phyloP scores from a whole-genome alignment of 108 stramenopile genomes.

The Cyclotella atomus region DNA sequence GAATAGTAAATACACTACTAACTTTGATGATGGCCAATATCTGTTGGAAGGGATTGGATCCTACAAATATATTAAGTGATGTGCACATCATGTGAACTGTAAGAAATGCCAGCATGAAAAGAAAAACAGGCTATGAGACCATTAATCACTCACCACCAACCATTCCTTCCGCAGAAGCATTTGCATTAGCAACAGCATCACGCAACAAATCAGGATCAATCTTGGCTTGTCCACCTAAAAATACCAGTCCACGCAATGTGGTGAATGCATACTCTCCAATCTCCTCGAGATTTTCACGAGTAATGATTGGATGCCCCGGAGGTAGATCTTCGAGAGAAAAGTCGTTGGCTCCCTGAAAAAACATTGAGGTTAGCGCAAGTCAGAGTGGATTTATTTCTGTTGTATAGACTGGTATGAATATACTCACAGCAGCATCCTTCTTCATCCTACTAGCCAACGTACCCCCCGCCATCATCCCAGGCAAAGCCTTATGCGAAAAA shows the following conservation, averaged over 20 bases:
- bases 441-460: slow-evolving; percentile 53
- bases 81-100: neutral
- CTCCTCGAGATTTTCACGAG: slow-evolving; percentile 80
- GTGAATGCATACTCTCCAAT: slow-evolving; percentile 90
- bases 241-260: slow-evolving; percentile 72
- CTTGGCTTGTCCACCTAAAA: slow-evolving; percentile 85
- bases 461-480: slow-evolving; percentile 31
- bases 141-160: slow-evolving; percentile 49
- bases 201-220: slow-evolving; percentile 76
- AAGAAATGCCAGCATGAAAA: neutral
- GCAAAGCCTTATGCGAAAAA: slow-evolving; percentile 76
- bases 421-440: slow-evolving; percentile 48
- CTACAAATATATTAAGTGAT: slow-evolving; percentile 12
- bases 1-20: neutral
- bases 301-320: slow-evolving; percentile 90
- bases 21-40: slow-evolving; percentile 78
- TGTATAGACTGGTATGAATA: too few species aligned
- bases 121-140: neutral
- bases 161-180: slow-evolving; percentile 30
- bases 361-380: too few species aligned
- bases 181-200: slow-evolving; percentile 51
- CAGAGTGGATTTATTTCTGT: too few species aligned
- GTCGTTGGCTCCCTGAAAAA: slow-evolving; percentile 55
- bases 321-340: slow-evolving; percentile 90
- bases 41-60: slow-evolving; percentile 60